phyloP scores from a whole-genome alignment of 31 red algal genomes.

The Asparagopsis taxiformis region DNA sequence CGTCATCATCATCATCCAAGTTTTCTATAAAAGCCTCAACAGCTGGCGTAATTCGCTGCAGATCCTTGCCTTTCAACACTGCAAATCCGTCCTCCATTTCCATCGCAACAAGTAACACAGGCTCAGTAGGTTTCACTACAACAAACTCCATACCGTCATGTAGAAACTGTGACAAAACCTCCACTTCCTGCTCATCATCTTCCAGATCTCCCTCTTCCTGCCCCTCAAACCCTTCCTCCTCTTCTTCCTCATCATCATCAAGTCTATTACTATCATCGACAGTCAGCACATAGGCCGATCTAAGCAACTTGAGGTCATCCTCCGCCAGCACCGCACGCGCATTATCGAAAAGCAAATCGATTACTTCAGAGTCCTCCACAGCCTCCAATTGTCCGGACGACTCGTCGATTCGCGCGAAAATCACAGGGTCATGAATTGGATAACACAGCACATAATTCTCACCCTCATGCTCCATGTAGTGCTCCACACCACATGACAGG shows the following conservation, averaged over 20 bases:
- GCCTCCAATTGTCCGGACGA: slow-evolving; percentile 17
- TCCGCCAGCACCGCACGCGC: slow-evolving; percentile 37
- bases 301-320: slow-evolving; percentile 21
- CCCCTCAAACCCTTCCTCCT: slow-evolving; percentile 21
- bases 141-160: slow-evolving; percentile 20
- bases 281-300: slow-evolving; percentile 35
- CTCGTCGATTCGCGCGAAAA: slow-evolving; percentile 6
- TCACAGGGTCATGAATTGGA: slow-evolving; percentile 46
- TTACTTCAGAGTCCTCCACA: slow-evolving; percentile 16
- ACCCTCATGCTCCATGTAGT: slow-evolving; percentile 11
- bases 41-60: slow-evolving; percentile 15
- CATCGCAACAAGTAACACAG: slow-evolving; percentile 42
- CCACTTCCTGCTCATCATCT: slow-evolving; percentile 6
- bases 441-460: slow-evolving; percentile 31
- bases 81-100: slow-evolving; percentile 13
- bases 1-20: slow-evolving; percentile 4
- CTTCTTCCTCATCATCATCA: slow-evolving; percentile 18
- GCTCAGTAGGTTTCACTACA: slow-evolving; percentile 26
- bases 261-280: slow-evolving; percentile 20
- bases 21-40: slow-evolving; percentile 31
- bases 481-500: slow-evolving; percentile 26
- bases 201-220: slow-evolving; percentile 25
- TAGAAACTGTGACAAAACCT: slow-evolving; percentile 41
- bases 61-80: slow-evolving; percentile 15
- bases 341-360: slow-evolving; percentile 34